Evolutionary conservation across 441 rosid species (phyloP).

Genomic region (Aleurites moluccanus): DNA sequence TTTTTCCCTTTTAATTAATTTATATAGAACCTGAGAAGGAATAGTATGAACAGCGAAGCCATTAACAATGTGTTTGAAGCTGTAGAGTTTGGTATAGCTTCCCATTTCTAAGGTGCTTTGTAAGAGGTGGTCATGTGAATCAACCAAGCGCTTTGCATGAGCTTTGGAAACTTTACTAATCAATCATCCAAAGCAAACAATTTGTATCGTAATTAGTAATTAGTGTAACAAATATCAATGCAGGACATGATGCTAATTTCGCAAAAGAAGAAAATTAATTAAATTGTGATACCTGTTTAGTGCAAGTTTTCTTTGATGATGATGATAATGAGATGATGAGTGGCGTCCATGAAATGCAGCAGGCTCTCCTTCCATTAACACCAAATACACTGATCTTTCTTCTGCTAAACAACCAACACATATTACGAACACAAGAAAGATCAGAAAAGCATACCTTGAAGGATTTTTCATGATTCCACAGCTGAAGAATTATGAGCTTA

Average conservation of each 20-base stretch:
- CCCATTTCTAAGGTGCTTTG: conserved; percentile 50
- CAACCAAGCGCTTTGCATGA: conserved; percentile 55
- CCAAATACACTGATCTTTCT: conserved; percentile 44
- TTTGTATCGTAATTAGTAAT: neutral
- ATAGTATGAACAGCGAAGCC: conserved; percentile 47
- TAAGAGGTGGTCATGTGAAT: conserved; percentile 63
- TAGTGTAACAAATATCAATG: neutral
- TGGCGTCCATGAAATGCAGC: conserved; percentile 41
- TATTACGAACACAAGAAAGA: conserved; percentile 17
- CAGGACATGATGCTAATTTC: neutral
- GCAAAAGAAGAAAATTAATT: neutral
- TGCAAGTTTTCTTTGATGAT: conserved; percentile 4
- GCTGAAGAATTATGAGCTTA: neutral
- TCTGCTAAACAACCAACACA: conserved; percentile 36
- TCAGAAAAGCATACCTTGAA: conserved; percentile 1
- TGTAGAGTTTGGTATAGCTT: conserved; percentile 78
- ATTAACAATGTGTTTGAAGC: conserved; percentile 77
- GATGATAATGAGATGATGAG: conserved; percentile 1
- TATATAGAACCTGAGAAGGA: conserved; percentile 41
- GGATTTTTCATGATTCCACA: conserved; percentile 9
- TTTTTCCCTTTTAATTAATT: no score
- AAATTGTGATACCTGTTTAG: conserved; percentile 36
- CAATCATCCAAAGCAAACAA: neutral
- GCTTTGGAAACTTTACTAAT: conserved; percentile 39
- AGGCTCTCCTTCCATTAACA: conserved; percentile 59